A percentile compares a stretch with the other conserved stretches of the same genome.
phyloP scores from a whole-genome alignment of 371 early-diverging fungal genomes.

The Mortierella sp. region DNA sequence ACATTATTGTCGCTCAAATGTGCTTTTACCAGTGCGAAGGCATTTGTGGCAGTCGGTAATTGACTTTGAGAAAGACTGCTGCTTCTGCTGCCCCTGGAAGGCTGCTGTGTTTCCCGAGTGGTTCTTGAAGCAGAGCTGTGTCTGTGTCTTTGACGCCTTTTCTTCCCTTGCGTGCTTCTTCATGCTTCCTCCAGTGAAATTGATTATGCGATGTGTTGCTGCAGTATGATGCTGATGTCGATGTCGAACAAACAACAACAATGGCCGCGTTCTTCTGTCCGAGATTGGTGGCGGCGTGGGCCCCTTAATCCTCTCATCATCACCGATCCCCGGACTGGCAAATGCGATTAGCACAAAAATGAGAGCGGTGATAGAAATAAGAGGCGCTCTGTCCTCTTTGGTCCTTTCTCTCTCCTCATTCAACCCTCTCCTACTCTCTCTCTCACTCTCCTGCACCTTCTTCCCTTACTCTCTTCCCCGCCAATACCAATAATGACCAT shows the following conservation, averaged over 20 bases:
- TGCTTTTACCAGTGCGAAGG: conserved; percentile 39
- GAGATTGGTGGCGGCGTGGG: not conserved
- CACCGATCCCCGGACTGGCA: not conserved
- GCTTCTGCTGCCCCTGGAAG: conserved; percentile 29
- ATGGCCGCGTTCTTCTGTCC: not conserved
- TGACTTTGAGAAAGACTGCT: conserved; percentile 14
- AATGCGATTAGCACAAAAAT: not conserved
- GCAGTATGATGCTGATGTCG: not conserved
- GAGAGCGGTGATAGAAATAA: not conserved
- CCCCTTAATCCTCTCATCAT: not conserved
- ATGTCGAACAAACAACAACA: not conserved
- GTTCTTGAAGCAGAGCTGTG: conserved; percentile 38
- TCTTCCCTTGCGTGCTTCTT: not conserved
- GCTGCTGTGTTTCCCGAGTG: conserved; percentile 37
- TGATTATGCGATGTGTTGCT: not conserved
- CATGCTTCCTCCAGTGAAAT: conserved; percentile 7
- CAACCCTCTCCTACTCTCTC: not conserved
- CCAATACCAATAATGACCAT: conserved; percentile 16
- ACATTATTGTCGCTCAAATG: too few species aligned
- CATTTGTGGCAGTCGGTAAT: conserved; percentile 22
- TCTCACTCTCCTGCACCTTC: not conserved
- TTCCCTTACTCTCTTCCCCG: not conserved
- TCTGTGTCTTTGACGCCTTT: conserved; percentile 31
- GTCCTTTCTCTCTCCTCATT: not conserved
- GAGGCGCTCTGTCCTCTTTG: not conserved